Conservation (phyloP, 2,329 filamentous ascomycete genomes). For the Neonectria hederae region DNA sequence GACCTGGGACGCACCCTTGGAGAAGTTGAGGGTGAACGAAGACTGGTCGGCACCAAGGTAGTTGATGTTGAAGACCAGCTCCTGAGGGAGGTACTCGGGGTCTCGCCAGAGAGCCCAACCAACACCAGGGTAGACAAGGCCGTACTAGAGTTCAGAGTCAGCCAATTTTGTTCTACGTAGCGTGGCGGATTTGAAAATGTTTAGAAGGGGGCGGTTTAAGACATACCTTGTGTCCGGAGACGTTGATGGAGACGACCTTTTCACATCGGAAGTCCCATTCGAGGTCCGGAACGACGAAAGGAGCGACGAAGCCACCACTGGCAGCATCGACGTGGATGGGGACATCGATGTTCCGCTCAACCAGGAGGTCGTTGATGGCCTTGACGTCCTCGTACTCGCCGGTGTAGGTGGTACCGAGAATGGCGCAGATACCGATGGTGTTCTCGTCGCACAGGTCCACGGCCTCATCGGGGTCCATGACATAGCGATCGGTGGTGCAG, state of each 20-base stretch:
- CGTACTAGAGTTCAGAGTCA: slow-evolving; percentile 50
- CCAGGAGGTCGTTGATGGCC: slow-evolving; percentile 86
- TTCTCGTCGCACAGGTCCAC: slow-evolving; percentile 72
- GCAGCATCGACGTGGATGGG: slow-evolving; percentile 96
- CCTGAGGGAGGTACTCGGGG: slow-evolving; percentile 83
- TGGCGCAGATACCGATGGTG: slow-evolving; percentile 90
- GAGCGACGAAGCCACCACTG: slow-evolving; percentile 90
- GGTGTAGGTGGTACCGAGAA: slow-evolving; percentile 93
- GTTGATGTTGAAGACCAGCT: slow-evolving; percentile 99
- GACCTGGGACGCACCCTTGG: slow-evolving; percentile 91
- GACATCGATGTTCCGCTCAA: slow-evolving; percentile 77
- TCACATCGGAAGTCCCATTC: slow-evolving; percentile 93
- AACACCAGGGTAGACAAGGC: slow-evolving; percentile 85
- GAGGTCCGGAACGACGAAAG: slow-evolving; percentile 85
- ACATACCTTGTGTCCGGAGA: slow-evolving; percentile 81
- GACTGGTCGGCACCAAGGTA: slow-evolving; percentile 96
- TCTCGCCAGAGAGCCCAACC: slow-evolving; percentile 94
- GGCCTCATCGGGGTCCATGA: slow-evolving; percentile 70
- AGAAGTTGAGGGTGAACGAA: slow-evolving; percentile 97
- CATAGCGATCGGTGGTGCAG: slow-evolving; percentile 68
- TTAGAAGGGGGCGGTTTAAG: background rate
- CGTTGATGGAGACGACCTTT: slow-evolving; percentile 92
- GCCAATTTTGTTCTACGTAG: background rate
- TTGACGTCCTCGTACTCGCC: slow-evolving; percentile 96
- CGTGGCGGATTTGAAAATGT: background rate